Percentiles rank a stretch among this genome's conserved stretches.
phyloP scores from a whole-genome alignment of 2,329 filamentous ascomycete genomes.

The Exophiala dermatitidis region DNA sequence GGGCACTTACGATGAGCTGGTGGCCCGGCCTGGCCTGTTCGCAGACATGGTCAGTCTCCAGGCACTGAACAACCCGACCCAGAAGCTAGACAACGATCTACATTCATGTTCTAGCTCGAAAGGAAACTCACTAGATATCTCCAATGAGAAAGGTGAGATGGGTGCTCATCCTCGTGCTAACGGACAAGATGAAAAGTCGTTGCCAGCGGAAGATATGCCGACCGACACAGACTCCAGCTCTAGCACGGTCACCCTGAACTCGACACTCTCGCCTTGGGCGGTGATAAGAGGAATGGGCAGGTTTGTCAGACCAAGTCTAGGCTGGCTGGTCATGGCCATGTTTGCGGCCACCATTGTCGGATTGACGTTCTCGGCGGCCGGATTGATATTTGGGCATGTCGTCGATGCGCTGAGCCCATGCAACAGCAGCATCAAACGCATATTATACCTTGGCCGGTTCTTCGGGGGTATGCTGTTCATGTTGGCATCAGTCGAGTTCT shows the following conservation, averaged over 20 bases:
- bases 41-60: slow-evolving; percentile 46
- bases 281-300: slow-evolving; percentile 31
- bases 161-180: not conserved
- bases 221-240: slow-evolving; percentile 24
- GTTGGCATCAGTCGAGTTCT: slow-evolving; percentile 52
- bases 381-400: slow-evolving; percentile 55
- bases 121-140: slow-evolving; percentile 5
- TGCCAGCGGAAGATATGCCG: slow-evolving; percentile 3
- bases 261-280: slow-evolving; percentile 28
- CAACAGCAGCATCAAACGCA: slow-evolving; percentile 39
- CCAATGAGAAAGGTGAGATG: slow-evolving; percentile 16
- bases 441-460: slow-evolving; percentile 46
- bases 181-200: not conserved
- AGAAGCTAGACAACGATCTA: slow-evolving; percentile 3
- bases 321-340: slow-evolving; percentile 44
- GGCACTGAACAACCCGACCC: slow-evolving; percentile 25
- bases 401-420: slow-evolving; percentile 53
- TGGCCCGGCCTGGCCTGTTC: slow-evolving; percentile 37
- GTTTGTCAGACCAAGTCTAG: slow-evolving; percentile 40
- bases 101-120: not conserved
- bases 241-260: slow-evolving; percentile 19
- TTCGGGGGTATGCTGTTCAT: slow-evolving; percentile 56
- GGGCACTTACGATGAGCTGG: slow-evolving; percentile 32
- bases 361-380: slow-evolving; percentile 51
- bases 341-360: slow-evolving; percentile 49